A percentile compares a stretch with the other conserved stretches of the same genome.
Evolutionary conservation across 2,329 filamentous ascomycete genomes (phyloP).

Genomic region (Alternaria arbusti): DNA sequence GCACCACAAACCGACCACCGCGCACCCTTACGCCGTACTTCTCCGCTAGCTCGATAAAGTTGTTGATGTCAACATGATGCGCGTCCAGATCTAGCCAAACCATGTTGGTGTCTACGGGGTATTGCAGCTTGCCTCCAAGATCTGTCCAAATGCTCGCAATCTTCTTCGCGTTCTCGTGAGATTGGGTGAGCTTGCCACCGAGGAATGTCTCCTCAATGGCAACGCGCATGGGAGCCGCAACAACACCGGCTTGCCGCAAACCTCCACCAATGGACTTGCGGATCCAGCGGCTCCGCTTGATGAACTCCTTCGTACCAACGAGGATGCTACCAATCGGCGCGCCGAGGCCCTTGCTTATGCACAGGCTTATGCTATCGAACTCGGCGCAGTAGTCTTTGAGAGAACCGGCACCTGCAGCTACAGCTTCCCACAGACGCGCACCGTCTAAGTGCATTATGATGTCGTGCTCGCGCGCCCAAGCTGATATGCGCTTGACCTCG

Average conservation of each 20-base stretch:
- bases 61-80: slow-evolving; percentile 60
- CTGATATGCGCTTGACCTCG: slow-evolving; percentile 72
- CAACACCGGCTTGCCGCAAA: slow-evolving; percentile 75
- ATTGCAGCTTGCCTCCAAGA: slow-evolving; percentile 70
- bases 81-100: slow-evolving; percentile 78
- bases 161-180: slow-evolving; percentile 67
- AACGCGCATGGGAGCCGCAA: slow-evolving; percentile 76
- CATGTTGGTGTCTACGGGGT: slow-evolving; percentile 89
- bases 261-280: slow-evolving; percentile 83
- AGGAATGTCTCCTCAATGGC: slow-evolving; percentile 82
- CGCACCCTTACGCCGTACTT: slow-evolving; percentile 64
- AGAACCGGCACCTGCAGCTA: slow-evolving; percentile 70
- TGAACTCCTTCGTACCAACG: slow-evolving; percentile 63
- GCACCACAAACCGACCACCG: slow-evolving; percentile 68
- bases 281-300: slow-evolving; percentile 75
- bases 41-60: slow-evolving; percentile 62
- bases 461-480: slow-evolving; percentile 67
- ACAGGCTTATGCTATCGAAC: slow-evolving; percentile 78
- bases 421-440: slow-evolving; percentile 82
- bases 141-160: slow-evolving; percentile 71
- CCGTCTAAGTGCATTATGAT: slow-evolving; percentile 81
- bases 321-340: slow-evolving; percentile 81
- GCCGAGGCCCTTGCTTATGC: slow-evolving; percentile 82
- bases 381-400: slow-evolving; percentile 70
- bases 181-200: slow-evolving; percentile 65